Evolutionary conservation across 2,329 filamentous ascomycete species (phyloP), one percentile per base, ranked within the genome.

Genomic region (Massarina eburnea): DNA sequence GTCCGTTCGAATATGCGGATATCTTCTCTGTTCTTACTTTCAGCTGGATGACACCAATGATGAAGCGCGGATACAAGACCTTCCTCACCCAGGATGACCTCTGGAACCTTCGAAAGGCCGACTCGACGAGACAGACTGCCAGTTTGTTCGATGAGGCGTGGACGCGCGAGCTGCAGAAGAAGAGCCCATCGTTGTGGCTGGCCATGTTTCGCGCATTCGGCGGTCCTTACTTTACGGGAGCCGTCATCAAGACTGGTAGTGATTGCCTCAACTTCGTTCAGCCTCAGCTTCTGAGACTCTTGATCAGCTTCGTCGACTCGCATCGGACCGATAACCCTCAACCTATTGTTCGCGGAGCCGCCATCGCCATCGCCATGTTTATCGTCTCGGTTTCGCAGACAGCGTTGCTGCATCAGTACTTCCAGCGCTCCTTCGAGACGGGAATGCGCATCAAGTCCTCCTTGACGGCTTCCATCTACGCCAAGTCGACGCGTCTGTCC

Each of bases 1-100:
- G 84, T 45, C 88, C 88, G 0, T 84, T 89, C 51, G 91, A 97
- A 71, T 95, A 96, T 68, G 91, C 94, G 10, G 91, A 92, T 49
- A 79, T 97, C 41, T 99, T 99, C 73, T 96, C 92, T 3, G 83
- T 89, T 40, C 79, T 99, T 36, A 96, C 92, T 0, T 99, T 99
- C 70, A 86, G 88, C 43, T 99, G 94, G 94, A 96, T 99, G 92
- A 97, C 94, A 0, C 91, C 94, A 0, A 76, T 99, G 81, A 99
- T 99, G 94, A 91, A 85, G 65, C 86, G 86, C 64, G 94, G 94
- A 1, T 97, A 99, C 76, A 89, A 87, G 64, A 83, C 91, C 48
- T 99, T 84, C 68, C 77, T 99, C 51, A 96, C 91, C 1, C 91
- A 97, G 68, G 89, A 96, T 53, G 92, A 99, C 69, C 79, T 99